Base-by-base conservation (phyloP, 2,329 filamentous ascomycete genomes). In the Gyromitra esculenta region DNA sequence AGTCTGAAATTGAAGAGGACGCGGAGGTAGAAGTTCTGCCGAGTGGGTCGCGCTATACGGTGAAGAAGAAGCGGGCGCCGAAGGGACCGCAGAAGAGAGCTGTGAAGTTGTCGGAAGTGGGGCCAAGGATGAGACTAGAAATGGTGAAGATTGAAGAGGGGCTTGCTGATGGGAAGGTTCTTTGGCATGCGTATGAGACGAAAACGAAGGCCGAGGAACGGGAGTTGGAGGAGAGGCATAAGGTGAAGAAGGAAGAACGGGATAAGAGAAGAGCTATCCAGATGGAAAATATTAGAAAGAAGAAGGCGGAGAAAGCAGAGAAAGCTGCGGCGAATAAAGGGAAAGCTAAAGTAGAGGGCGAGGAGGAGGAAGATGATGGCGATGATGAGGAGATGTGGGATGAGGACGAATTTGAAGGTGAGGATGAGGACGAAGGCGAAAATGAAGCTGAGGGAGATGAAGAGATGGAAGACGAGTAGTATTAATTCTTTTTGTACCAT, bases 101-200 rank as follows among this genome's bases (percentile, higher is more conserved):
- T 0, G 92, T 99, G 25, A 97, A 97, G 83, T 86, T 99, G 5
- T 91, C 97, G 2, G 96, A 99, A 84, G 86, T 99, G 0, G 96
- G 96, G 0, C 96, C 96, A 0, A 89, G 96, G 69, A 91, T 99
- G 91, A 91, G 89, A 77, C 85, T 99, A 52, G 90, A 95, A 41
- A 86, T 99, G 84, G 94, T 93, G 71, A 99, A 99, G 85, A 94
- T 99, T 3, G 96, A 99, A 82, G 96, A 99, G 81, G 96, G 95
- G 0, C 84, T 98, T 5, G 97, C 94, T 81, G 88, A 89, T 35
- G 96, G 96, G 64, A 96, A 93, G 83, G 88, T 97, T 73, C 92
- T 99, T 92, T 99, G 96, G 96, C 96, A 99, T 83, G 94, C 97
- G 82, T 96, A 93, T 82, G 90, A 98, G 68, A 89, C 91, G 82